Evolutionary conservation across 2,329 filamentous ascomycete genomes (phyloP).

Genomic region (Hypocreales sp.): DNA sequence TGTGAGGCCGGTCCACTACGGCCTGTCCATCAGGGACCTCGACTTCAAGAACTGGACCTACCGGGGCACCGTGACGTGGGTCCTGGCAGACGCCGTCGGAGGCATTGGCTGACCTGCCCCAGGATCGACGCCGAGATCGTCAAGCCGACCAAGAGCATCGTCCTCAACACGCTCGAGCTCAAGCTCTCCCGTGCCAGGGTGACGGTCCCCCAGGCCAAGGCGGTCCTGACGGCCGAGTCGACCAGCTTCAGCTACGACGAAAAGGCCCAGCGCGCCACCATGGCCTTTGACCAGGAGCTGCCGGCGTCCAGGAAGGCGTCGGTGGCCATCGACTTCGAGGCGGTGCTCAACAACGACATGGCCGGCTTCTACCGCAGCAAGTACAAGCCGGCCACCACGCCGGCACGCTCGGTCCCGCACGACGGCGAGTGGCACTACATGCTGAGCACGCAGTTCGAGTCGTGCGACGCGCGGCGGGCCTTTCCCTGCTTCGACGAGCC

Average conservation of each 20-base stretch:
- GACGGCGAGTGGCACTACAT: constrained; percentile 55
- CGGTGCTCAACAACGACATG: constrained; percentile 80
- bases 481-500: constrained; percentile 99
- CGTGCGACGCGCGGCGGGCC: constrained; percentile 83
- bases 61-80: constrained; percentile 58
- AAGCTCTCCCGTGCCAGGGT: constrained; percentile 55
- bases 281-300: constrained; percentile 61
- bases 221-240: constrained; percentile 40
- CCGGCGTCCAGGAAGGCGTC: constrained; percentile 48
- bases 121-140: constrained; percentile 63
- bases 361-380: constrained; percentile 87
- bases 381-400: constrained; percentile 66
- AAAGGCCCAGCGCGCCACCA: constrained; percentile 67
- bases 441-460: constrained; percentile 95
- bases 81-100: too few species aligned
- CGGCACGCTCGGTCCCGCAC: constrained; percentile 62
- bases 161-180: constrained; percentile 75
- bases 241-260: constrained; percentile 65
- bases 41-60: constrained; percentile 64
- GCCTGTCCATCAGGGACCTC: constrained; percentile 65
- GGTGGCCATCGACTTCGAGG: constrained; percentile 60
- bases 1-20: constrained; percentile 76
- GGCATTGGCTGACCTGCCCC: too few species aligned
- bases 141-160: constrained; percentile 58
- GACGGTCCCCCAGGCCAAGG: constrained; percentile 39